Base-by-base conservation (phyloP, 1,284 basidiomycete species). In the Puccinia triticina region DNA sequence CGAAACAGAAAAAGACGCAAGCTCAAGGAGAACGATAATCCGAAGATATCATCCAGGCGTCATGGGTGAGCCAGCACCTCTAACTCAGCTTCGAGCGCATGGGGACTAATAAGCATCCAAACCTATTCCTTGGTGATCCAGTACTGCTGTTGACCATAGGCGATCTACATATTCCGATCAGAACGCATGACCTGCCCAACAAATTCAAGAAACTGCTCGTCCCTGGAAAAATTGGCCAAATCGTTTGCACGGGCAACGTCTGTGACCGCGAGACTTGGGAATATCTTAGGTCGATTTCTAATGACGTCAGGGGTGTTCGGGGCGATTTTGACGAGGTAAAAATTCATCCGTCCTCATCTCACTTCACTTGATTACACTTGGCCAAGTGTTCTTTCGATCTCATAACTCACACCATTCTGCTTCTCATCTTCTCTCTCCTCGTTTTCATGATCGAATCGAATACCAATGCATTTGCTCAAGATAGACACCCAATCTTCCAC, bases 181-280 rank as follows among this genome's bases (percentile, higher is more conserved):
- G 93, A 73, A 90, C 91, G 1, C 94, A 96, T 86, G 96, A 98
- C 87, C 90, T 99, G 5, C 96, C 96, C 0, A 89, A 91, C 29
- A 98, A 98, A 88, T 99, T 99, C 89, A 96, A 96, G 88, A 98
- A 98, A 87, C 92, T 99, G 0, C 90, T 99, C 0, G 95, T 90
- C 92, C 88, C 96, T 14, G 96, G 97, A 53, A 99, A 99, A 89
- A 99, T 99, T 59, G 94, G 96, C 84, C 96, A 99, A 88, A 97
- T 99, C 84, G 90, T 99, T 48, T 97, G 95, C 87, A 99, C 96
- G 0, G 97, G 96, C 72, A 99, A 99, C 87, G 92, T 98, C 18
- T 97, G 95, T 87, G 97, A 99, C 88, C 92, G 93, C 85, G 96
- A 98, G 88, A 99, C 96, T 16, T 95, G 93, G 86, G 96, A 98